A percentile compares a stretch with the other conserved stretches of the same genome.
These are phyloP conservation scores for Cytidiella melzeri DNA, from an alignment of 768 basidiomycete species.

Conservation along the genomic window DNA sequence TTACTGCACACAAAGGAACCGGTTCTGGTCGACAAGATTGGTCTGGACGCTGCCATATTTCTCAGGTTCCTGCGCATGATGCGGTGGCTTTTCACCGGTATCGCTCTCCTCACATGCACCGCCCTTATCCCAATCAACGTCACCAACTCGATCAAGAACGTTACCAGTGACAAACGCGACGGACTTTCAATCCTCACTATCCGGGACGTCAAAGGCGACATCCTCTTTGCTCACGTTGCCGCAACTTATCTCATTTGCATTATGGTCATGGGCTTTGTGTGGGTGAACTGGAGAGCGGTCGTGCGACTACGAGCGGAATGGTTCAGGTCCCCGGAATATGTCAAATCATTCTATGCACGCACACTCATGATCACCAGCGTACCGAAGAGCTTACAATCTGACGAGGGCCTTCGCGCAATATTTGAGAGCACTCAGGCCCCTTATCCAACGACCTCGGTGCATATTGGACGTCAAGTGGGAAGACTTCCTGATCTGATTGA, in stretches of 20 bases:
- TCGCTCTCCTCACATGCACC: slow-evolving; percentile 59
- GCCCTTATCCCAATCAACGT: slow-evolving; percentile 86
- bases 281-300: slow-evolving; percentile 73
- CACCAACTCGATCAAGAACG: slow-evolving; percentile 70
- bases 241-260: slow-evolving; percentile 77
- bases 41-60: slow-evolving; percentile 90
- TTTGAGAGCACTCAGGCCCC: slow-evolving; percentile 70
- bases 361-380: slow-evolving; percentile 82
- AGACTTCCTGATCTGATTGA: slow-evolving; percentile 87
- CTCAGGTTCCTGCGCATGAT: slow-evolving; percentile 87
- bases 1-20: slow-evolving; percentile 79
- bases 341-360: slow-evolving; percentile 87
- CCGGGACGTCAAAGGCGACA: slow-evolving; percentile 65
- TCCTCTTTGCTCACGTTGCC: slow-evolving; percentile 80
- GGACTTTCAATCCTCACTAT: slow-evolving; percentile 80
- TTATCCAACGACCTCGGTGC: slow-evolving; percentile 88
- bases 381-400: slow-evolving; percentile 73
- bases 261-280: slow-evolving; percentile 65
- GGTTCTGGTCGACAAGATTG: slow-evolving; percentile 82
- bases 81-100: slow-evolving; percentile 60
- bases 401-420: slow-evolving; percentile 74
- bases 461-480: slow-evolving; percentile 84
- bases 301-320: slow-evolving; percentile 73
- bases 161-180: slow-evolving; percentile 46
- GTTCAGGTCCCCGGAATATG: slow-evolving; percentile 88